Percentiles rank a stretch among this genome's conserved stretches.
Evolutionary conservation across 2,329 filamentous ascomycete genomes (phyloP).

Genomic region (Colletotrichum sp.): DNA sequence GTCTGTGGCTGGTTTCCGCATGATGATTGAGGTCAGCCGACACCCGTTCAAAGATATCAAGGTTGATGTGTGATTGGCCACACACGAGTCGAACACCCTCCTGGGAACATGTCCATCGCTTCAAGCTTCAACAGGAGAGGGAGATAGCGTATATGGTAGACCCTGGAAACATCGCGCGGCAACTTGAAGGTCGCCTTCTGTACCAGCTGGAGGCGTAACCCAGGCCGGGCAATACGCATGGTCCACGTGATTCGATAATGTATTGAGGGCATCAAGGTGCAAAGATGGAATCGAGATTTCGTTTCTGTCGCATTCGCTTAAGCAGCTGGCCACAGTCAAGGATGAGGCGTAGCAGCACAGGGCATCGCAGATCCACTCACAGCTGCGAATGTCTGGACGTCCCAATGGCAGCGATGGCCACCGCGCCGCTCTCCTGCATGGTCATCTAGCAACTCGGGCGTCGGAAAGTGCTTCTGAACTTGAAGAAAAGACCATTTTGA

Average conservation of each 20-base stretch:
- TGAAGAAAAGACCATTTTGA: not conserved
- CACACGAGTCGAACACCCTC: no score
- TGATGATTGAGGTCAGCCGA: not conserved
- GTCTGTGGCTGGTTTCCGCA: not conserved
- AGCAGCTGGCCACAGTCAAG: not conserved
- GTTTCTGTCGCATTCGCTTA: not conserved
- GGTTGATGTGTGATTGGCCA: not conserved
- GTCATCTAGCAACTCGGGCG: not conserved
- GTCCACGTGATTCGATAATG: not conserved
- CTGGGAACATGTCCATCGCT: not conserved
- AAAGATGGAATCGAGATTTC: not conserved
- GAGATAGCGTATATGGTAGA: not conserved
- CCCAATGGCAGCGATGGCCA: not conserved
- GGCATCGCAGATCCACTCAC: not conserved
- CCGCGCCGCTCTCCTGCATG: not conserved
- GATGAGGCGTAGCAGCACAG: not conserved
- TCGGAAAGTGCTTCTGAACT: not conserved
- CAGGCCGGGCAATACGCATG: not conserved
- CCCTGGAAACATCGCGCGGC: not conserved
- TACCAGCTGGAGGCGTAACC: not conserved
- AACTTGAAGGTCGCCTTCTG: not conserved
- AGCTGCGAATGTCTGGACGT: not conserved
- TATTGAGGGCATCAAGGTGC: not conserved
- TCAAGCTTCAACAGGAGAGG: not conserved
- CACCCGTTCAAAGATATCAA: not conserved